Evolutionary conservation across 129 eudicot genomes (phyloP).

Genomic region (Scalesia atractyloides): DNA sequence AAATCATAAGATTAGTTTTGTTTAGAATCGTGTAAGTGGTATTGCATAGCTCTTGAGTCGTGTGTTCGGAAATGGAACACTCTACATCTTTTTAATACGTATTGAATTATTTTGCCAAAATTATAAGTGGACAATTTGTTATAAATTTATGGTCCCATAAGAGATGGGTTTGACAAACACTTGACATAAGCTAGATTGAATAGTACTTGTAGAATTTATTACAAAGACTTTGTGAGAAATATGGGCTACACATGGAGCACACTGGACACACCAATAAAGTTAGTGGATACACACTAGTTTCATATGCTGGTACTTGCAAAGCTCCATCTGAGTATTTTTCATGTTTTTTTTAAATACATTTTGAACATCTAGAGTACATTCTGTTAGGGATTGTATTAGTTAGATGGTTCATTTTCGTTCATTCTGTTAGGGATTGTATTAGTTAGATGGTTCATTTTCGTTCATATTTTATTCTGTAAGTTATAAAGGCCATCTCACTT

Average conservation of each 20-base stretch:
- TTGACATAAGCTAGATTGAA: conserved; percentile 1
- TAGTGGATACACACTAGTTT: not conserved
- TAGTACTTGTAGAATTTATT: not conserved
- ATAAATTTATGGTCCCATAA: conserved; percentile 5
- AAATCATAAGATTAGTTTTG: not conserved
- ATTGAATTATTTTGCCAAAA: not conserved
- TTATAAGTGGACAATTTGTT: conserved; percentile 4
- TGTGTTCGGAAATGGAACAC: not conserved
- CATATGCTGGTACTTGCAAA: conserved; percentile 10
- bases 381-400: not conserved
- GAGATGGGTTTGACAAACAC: conserved; percentile 1
- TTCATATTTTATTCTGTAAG: not conserved
- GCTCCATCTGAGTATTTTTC: conserved; percentile 15
- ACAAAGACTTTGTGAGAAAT: not conserved
- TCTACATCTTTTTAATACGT: not conserved
- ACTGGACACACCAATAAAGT: not conserved
- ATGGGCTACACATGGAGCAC: conserved; percentile 5
- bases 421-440: not conserved
- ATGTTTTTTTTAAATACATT: not conserved
- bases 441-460: not conserved
- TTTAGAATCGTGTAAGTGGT: not conserved
- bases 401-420: not conserved
- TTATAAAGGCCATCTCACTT: not conserved
- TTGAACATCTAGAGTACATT: not conserved
- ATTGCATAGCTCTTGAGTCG: not conserved